Evolutionary conservation across 352 stramenopile species (phyloP), one percentile per base, ranked within the genome.

Genomic region (Blastocystis sp.): DNA sequence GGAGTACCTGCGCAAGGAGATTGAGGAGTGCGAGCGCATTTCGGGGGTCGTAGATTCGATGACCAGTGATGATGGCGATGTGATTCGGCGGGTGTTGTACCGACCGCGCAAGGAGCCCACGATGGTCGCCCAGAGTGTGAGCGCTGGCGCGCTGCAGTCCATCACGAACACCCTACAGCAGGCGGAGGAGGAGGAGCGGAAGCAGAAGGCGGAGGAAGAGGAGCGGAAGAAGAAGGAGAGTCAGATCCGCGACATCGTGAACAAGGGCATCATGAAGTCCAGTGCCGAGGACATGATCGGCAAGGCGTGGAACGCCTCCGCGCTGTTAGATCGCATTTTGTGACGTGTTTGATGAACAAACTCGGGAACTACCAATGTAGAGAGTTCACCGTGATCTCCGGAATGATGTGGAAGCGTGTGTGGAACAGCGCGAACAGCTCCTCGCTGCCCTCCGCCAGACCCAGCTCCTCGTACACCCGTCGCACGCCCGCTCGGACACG

Each of bases 321-420:
- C n/a, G 53, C 45, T 84, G 40, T 84, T 84, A 52, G 74, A 84
- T 84, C 74, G 74, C 21, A 69, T 84, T 69, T 56, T 84, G 60
- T 84, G 5, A 17, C 14, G 48, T 56, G 48, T 56, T 56, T 56
- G 48, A 17, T 56, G 0, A 14, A 56, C 5, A 56, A 17, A 14
- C 48, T 56, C 5, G 5, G 21, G 4, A 2, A 81, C 56, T 64
- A 84, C 74, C 74, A 84, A 59, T 67, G 28, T 1, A 84, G 38
- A 28, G 74, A 84, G 69, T 84, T 84, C 21, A 70, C 60, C 14
- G 74, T 84, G 14, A 84, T 56, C 52, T 84, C 74, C 4, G 74
- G 74, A 52, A 84, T 84, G 10, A 84, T 28, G 48, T 84, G 74
- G 38, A 67, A 84, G 11, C 74, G 74, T 2, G 74, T 84, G 53